Conservation (phyloP, 768 basidiomycete genomes). For the Suillus alpinus region DNA sequence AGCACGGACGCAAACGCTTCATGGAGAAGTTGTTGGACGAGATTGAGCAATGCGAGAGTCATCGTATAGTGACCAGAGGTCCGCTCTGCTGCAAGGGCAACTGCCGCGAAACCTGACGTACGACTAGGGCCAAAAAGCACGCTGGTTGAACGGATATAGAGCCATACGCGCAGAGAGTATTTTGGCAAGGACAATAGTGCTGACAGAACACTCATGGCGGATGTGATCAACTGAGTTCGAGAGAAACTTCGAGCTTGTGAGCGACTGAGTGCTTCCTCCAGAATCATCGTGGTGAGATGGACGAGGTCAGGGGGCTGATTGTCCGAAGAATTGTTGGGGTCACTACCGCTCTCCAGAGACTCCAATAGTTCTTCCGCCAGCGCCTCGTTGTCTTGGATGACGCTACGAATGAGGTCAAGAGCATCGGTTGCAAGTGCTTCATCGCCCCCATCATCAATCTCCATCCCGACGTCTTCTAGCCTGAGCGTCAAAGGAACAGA, state of each 20-base stretch:
- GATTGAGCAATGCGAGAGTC: constrained; percentile 74
- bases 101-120: constrained; percentile 52
- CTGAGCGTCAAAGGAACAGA: constrained; percentile 42
- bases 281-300: constrained; percentile 74
- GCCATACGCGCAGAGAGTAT: constrained; percentile 84
- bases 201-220: constrained; percentile 78
- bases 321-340: constrained; percentile 28
- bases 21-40: constrained; percentile 71
- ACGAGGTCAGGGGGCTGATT: constrained; percentile 65
- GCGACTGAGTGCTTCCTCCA: constrained; percentile 71
- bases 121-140: constrained; percentile 71
- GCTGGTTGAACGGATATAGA: constrained; percentile 78
- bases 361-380: constrained; percentile 62
- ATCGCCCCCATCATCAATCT: constrained; percentile 58
- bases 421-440: constrained; percentile 58
- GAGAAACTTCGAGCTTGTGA: constrained; percentile 42
- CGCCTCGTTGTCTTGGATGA: constrained; percentile 67
- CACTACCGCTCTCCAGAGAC: constrained; percentile 46
- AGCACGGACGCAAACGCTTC: constrained; percentile 62
- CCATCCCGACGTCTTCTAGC: constrained; percentile 72
- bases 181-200: constrained; percentile 70
- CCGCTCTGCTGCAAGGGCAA: constrained; percentile 68
- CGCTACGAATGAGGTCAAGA: constrained; percentile 12
- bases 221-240: constrained; percentile 66
- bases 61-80: constrained; percentile 75